Conservation (phyloP, 108 stramenopile genomes). For the Cyclotella distinguenda region DNA sequence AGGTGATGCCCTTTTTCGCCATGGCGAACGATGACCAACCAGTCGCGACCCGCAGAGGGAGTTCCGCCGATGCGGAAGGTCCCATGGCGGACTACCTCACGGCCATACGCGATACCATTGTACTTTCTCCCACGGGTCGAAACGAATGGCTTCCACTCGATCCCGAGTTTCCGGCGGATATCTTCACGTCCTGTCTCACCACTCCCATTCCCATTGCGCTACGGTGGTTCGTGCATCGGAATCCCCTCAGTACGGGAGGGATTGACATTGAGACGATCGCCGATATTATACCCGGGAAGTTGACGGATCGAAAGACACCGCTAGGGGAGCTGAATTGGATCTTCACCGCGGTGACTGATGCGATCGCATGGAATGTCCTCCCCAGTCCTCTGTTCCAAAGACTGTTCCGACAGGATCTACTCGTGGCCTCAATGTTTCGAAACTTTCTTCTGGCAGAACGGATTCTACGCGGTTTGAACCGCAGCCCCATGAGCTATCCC, state of each 20-base stretch:
- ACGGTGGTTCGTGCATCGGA: conserved; percentile 89
- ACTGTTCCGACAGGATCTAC: conserved; percentile 96
- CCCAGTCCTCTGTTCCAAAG: conserved; percentile 94
- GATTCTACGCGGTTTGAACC: conserved; percentile 84
- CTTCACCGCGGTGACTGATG: conserved; percentile 98
- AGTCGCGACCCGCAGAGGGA: no score
- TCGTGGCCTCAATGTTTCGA: conserved; percentile 96
- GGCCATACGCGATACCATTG: conserved; percentile 87
- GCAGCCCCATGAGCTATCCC: conserved; percentile 92
- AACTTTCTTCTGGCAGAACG: conserved; percentile 99
- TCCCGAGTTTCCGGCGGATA: conserved; percentile 94
- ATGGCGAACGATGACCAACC: no score
- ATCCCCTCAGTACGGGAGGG: conserved; percentile 61
- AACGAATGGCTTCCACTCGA: conserved; percentile 93
- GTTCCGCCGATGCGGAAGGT: conserved; percentile 10
- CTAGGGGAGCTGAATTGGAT: conserved; percentile 98
- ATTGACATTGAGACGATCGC: conserved; percentile 61
- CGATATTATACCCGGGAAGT: conserved; percentile 91
- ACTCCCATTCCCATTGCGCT: conserved; percentile 97
- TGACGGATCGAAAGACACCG: conserved; percentile 90
- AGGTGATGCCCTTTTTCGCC: conserved; percentile 89
- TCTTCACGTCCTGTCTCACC: conserved; percentile 98
- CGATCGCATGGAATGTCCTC: conserved; percentile 98
- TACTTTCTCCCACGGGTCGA: conserved; percentile 90
- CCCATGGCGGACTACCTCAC: conserved; percentile 22